Evolutionary conservation across 345 rosid species (phyloP).

Genomic region (Sonneratia caseolaris): DNA sequence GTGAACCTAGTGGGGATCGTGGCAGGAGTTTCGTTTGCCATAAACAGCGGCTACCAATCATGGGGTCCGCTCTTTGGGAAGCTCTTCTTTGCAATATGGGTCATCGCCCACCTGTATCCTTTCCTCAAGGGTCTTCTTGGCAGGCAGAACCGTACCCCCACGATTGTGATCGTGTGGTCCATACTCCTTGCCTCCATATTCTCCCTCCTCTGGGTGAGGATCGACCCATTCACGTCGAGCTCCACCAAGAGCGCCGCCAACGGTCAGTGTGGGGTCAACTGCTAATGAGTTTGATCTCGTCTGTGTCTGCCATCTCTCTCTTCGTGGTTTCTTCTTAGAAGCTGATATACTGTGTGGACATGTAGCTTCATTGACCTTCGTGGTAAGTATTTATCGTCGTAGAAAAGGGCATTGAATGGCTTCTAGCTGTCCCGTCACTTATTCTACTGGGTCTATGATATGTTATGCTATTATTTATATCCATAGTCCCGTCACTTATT

Average conservation of each 20-base stretch:
- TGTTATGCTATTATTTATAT: no score
- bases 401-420: not conserved
- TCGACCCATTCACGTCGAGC: slow-evolving; percentile 67
- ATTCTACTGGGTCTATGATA: not conserved
- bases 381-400: not conserved
- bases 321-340: not conserved
- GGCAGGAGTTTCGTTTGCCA: slow-evolving; percentile 92
- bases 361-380: not conserved
- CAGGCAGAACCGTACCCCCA: slow-evolving; percentile 93
- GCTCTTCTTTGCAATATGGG: slow-evolving; percentile 97
- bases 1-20: slow-evolving; percentile 93
- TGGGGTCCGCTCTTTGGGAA: slow-evolving; percentile 98
- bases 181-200: slow-evolving; percentile 95
- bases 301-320: not conserved
- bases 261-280: slow-evolving; percentile 69
- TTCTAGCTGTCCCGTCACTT: not conserved
- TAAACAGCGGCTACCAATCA: slow-evolving; percentile 97
- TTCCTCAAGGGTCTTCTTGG: slow-evolving; percentile 96
- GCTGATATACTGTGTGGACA: no score
- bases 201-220: slow-evolving; percentile 97
- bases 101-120: slow-evolving; percentile 91
- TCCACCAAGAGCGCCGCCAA: slow-evolving; percentile 37
- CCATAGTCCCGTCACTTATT: no score
- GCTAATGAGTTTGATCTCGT: slow-evolving; percentile 12
- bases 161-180: slow-evolving; percentile 97